Base-by-base conservation (phyloP, 2,329 filamentous ascomycete genomes). In the Chaetoscypha palmicola region DNA sequence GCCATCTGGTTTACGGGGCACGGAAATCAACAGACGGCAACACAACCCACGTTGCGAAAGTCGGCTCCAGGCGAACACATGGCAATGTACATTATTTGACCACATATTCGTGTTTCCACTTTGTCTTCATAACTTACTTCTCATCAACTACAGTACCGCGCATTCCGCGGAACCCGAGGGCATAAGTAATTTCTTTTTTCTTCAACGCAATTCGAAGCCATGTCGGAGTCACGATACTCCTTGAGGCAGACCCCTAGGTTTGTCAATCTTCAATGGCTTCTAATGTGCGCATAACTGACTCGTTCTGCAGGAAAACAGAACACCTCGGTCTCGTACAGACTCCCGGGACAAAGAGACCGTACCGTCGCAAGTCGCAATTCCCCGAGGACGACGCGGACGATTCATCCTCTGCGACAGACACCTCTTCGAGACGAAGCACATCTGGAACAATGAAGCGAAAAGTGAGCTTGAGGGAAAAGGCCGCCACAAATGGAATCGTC, bases 281-380 rank as follows among this genome's bases (percentile, higher is more conserved):
- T 26, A 24, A 21, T 32, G 38, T 32, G 19, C 28, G 21, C 24
- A 35, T 28, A 46, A 28, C 47, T 53, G 19, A 55, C 37, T 8
- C 24, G 38, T 41, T 22, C 11, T 11, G 38, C 35, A 77, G 74
- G 59, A 76, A 75, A 62, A 64, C 68, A 41, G 66, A 70, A 41
- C 67, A 69, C 44, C 67, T 68, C 33, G 71, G 69, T 38, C 75
- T 69, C 53, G 67, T 76, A 37, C 68, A 74, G 51, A 76, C 72
- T 11, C 72, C 73, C 42, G 63, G 66, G 46, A 60, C 64, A 45
- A 68, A 70, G 42, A 57, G 62, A 44, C 39, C 48, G 3, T 68
- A 63, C 43, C 66, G 70, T 46, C 68, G 63, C 55, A 68, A 67
- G 50, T 61, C 56, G 4, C 51, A 57, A 41, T 56, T 58, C 33